Evolutionary conservation across 1,139 yeast species (phyloP).

Genomic region (Pichia norvegensis): DNA sequence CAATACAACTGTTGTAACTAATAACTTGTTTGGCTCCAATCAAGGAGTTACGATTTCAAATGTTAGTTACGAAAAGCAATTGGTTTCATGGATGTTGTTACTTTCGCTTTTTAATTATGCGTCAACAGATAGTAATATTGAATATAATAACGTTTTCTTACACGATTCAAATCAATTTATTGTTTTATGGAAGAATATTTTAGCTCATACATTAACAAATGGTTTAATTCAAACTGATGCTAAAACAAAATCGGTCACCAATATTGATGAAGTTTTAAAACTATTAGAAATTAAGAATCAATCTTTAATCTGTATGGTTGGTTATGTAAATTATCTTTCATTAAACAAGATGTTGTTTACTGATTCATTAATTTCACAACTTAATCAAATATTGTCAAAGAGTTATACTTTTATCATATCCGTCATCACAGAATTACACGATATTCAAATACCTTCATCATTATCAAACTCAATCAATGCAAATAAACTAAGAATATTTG

Average conservation of each 20-base stretch:
- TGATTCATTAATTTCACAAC: conserved; percentile 35
- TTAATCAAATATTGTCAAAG: conserved; percentile 37
- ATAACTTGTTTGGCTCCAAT: conserved; percentile 29
- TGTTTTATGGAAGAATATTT: conserved; percentile 73
- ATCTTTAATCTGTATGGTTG: conserved; percentile 39
- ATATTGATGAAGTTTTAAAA: conserved; percentile 35
- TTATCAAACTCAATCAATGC: conserved; percentile 26
- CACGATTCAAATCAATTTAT: conserved; percentile 52
- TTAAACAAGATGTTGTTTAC: conserved; percentile 26
- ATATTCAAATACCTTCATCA: conserved; percentile 7
- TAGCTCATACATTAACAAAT: conserved; percentile 42
- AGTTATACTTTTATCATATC: conserved; percentile 31
- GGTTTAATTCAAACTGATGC: conserved; percentile 24
- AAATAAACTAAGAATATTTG: conserved; percentile 37
- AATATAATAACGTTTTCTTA: conserved; percentile 60
- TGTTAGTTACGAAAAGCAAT: conserved; percentile 34
- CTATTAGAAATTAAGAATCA: conserved; percentile 41
- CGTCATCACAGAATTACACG: conserved; percentile 22
- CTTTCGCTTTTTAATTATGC: conserved; percentile 66
- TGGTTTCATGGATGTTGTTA: conserved; percentile 65
- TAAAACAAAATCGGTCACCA: conserved; percentile 23
- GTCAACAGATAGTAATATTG: conserved; percentile 31
- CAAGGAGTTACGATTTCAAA: conserved; percentile 35
- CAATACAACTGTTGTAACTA: conserved; percentile 30
- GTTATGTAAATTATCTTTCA: conserved; percentile 32